Evolutionary conservation across 345 rosid species (phyloP), one percentile per base, ranked within the genome.

Genomic region (Gossypium raimondii): DNA sequence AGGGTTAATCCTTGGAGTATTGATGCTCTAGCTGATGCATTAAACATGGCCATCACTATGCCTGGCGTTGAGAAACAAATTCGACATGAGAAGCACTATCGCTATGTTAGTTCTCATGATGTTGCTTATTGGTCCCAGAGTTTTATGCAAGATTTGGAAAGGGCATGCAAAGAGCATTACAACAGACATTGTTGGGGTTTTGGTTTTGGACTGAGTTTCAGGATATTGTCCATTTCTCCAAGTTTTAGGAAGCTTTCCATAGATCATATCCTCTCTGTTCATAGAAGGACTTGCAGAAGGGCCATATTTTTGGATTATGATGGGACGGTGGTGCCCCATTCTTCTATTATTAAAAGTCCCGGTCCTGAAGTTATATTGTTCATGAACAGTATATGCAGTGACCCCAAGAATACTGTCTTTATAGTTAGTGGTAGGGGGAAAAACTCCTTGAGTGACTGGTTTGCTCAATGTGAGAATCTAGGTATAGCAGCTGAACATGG

Each of bases 401-500:
- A 84, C 61, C 51, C 69, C 25, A 77, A 64, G 48, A 82, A 81
- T 59, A 84, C 74, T 11, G 81, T 84, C 61, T 82, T 84, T 29
- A 76, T 82, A 61, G 84, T 84, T 60, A 84, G 86, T 64, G 86
- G 84, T 61, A 81, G 84, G 73, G 81, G 84, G 27, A 72, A 64
- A 70, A 73, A 62, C 38, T 78, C 72, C 74, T 75, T 84, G 58
- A 75, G 79, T 75, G 66, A 75, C 20, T 81, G 84, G 86, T 84
- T 84, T 65, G 59, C 70, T 60, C 82, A 80, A 9, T 84, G 86
- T 43, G 73, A 71, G 38, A 83, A 76, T 57, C 81, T 83, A 9
- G 86, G 86, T 4, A 63, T 83, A 61, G 86, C 86, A 14, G 86
- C 86, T 16, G 82, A 84, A 53, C 82, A 84, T 76, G 86, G 86